Conservation (phyloP, 2,329 filamentous ascomycete genomes). For the Aureobasidium zeae region DNA sequence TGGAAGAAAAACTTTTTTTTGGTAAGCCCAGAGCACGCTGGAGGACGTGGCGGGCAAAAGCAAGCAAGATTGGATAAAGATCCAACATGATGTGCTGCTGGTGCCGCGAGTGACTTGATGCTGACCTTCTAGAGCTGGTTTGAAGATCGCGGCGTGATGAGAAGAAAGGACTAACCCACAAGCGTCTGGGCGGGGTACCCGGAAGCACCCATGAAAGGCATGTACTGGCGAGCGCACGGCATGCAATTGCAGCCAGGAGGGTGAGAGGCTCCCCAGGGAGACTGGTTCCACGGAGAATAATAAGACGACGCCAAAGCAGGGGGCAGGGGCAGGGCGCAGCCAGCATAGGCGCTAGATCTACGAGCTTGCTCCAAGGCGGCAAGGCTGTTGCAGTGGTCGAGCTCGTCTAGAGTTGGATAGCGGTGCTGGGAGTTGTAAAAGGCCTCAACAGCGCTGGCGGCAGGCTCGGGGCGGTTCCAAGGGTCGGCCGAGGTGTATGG, state of each 20-base stretch:
- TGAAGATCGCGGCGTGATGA: not conserved
- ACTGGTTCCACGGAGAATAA: constrained; percentile 27
- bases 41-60: not conserved
- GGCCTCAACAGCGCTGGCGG: constrained; percentile 21
- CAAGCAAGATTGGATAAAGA: not conserved
- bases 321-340: constrained; percentile 20
- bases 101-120: not conserved
- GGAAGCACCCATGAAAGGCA: constrained; percentile 26
- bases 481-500: constrained; percentile 28
- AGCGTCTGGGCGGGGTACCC: constrained; percentile 29
- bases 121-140: not conserved
- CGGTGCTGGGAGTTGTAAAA: constrained; percentile 27
- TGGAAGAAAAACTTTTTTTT: constrained; percentile 9
- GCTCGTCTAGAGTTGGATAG: constrained; percentile 27
- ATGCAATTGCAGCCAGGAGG: constrained; percentile 30
- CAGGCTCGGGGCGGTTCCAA: constrained; percentile 25
- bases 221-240: constrained; percentile 27
- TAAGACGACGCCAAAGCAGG: constrained; percentile 21
- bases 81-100: not conserved
- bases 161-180: constrained; percentile 23
- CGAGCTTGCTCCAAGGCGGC: constrained; percentile 27
- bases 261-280: constrained; percentile 26
- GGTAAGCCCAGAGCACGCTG: constrained; percentile 6
- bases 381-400: constrained; percentile 26
- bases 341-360: constrained; percentile 24